A percentile compares a stretch with the other conserved stretches of the same genome.
phyloP scores from a whole-genome alignment of 1,139 yeast species.

The Hemisphaericaspora subhashii region DNA sequence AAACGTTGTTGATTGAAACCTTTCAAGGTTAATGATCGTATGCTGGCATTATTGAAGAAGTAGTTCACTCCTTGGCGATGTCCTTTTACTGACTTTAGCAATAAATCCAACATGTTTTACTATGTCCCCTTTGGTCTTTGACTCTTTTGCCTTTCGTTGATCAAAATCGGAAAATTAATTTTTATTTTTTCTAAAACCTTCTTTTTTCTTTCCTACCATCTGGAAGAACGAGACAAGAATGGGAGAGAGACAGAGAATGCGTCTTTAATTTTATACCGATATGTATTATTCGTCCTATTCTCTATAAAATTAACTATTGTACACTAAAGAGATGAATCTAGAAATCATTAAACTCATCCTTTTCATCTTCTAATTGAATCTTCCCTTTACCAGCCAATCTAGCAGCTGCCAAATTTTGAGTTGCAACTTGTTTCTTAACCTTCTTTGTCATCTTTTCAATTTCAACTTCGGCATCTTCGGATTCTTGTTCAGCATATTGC shows the following conservation, averaged over 20 bases:
- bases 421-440: slow-evolving; percentile 78
- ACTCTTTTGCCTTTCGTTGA: too few relatives aligned
- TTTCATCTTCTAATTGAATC: slow-evolving; percentile 65
- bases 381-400: slow-evolving; percentile 75
- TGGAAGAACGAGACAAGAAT: too few relatives aligned
- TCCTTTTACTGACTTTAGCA: background rate
- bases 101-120: slow-evolving; percentile 1
- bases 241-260: background rate
- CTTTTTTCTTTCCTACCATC: too few relatives aligned
- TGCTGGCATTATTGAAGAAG: slow-evolving; percentile 11
- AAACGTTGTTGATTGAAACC: background rate
- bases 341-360: slow-evolving; percentile 22
- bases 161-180: too few relatives aligned
- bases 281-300: background rate
- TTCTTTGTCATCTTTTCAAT: slow-evolving; percentile 86
- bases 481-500: slow-evolving; percentile 86
- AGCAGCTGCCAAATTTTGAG: slow-evolving; percentile 71
- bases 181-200: too few relatives aligned
- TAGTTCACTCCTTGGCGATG: slow-evolving; percentile 6
- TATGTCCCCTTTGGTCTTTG: slow-evolving; percentile 14
- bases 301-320: background rate
- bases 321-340: slow-evolving; percentile 1
- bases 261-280: too few relatives aligned
- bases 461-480: slow-evolving; percentile 84
- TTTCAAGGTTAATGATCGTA: slow-evolving; percentile 6